These are phyloP conservation scores for Pilatotrama ljubarskyi DNA, from an alignment of 768 basidiomycete species.

Conservation along the genomic window DNA sequence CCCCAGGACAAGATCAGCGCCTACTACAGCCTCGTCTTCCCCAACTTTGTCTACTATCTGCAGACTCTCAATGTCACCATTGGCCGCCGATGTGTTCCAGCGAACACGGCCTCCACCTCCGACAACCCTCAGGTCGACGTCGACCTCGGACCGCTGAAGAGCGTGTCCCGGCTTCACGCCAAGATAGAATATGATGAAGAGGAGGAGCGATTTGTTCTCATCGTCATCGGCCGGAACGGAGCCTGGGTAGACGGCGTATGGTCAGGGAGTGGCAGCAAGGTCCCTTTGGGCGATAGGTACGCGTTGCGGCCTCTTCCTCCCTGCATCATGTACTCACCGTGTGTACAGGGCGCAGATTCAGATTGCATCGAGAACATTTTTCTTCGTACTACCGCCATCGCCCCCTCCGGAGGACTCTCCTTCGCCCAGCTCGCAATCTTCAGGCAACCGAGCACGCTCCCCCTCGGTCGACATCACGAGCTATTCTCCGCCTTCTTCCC, in stretches of 20 bases:
- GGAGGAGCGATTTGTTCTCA: conserved; percentile 83
- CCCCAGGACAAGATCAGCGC: conserved; percentile 82
- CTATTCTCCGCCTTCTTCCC: conserved; percentile 59
- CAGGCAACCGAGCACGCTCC: conserved; percentile 61
- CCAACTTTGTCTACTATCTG: conserved; percentile 94
- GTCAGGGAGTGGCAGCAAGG: conserved; percentile 83
- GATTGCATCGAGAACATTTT: conserved; percentile 95
- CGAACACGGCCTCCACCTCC: conserved; percentile 56
- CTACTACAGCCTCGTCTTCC: conserved; percentile 93
- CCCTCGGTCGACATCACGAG: conserved; percentile 79
- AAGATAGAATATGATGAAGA: conserved; percentile 93
- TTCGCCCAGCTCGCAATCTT: conserved; percentile 76
- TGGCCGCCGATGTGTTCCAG: conserved; percentile 79
- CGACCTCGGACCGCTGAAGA: conserved; percentile 95
- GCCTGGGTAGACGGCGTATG: conserved; percentile 99
- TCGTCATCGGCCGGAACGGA: conserved; percentile 94
- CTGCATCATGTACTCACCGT: conserved; percentile 15
- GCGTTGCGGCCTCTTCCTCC: conserved; percentile 18
- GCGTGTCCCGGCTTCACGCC: conserved; percentile 95
- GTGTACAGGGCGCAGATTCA: conserved; percentile 83
- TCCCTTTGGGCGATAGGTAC: conserved; percentile 84
- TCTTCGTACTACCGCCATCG: conserved; percentile 92
- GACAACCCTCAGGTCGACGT: conserved; percentile 70
- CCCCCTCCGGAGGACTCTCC: conserved; percentile 79
- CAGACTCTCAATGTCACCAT: conserved; percentile 94